Evolutionary conservation across 2,329 filamentous ascomycete species (phyloP), one percentile per base, ranked within the genome.

Genomic region (Beauveria medogensis): DNA sequence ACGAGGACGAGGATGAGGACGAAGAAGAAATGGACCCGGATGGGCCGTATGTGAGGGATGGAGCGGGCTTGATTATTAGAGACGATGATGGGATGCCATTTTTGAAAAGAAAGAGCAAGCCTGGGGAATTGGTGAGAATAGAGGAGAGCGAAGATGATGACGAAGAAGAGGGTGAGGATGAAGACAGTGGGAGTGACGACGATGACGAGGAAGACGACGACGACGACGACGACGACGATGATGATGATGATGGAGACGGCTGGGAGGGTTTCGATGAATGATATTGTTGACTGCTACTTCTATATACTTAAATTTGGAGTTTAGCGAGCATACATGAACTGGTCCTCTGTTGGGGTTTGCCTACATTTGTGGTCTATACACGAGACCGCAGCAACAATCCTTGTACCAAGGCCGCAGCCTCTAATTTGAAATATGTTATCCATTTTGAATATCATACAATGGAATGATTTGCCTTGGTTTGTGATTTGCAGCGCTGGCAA

Each of bases 41-140:
- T 63, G 82, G 78, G 55, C 81, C 82, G 1, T 78, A 82, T 57
- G 73, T 82, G 60, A 73, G 83, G 64, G 83, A 83, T 66, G 78
- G 80, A 26, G 76, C 79, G 55, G 84, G 85, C 0, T 76, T 74
- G 64, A 75, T 85, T 55, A 75, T 78, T 5, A 71, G 74, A 65
- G 75, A 79, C 62, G 53, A 72, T 61, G 68, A 71, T 64, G 75
- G 73, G 20, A 74, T 72, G 71, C 74, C 73, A 8, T 66, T 76
- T 6, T 63, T 74, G 57, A 73, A 71, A 65, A 67, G 70, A 1
- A 75, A 74, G 12, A 74, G 73, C 2, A 64, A 64, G 60, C 63
- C 68, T 8, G 65, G 76, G 2, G 58, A 61, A 0, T 60, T 75
- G 44, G 20, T 47, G 37, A 20, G 20, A 55, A 58, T 50, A 47